Evolutionary conservation across 2,329 filamentous ascomycete genomes (phyloP).

Genomic region (Calonectria hongkongensis): DNA sequence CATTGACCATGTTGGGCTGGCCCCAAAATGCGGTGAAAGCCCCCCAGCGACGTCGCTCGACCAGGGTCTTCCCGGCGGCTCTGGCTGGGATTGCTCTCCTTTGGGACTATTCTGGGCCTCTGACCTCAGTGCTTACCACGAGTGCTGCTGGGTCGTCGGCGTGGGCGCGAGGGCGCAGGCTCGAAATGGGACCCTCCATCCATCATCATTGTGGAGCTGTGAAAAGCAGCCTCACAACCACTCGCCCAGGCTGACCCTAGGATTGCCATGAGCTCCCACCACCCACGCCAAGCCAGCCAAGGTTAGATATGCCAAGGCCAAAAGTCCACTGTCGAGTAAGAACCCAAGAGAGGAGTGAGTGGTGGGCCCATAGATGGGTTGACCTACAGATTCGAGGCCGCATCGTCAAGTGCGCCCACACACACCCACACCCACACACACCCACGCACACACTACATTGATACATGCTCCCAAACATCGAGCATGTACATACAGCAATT

Average conservation of each 20-base stretch:
- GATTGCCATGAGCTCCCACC: constrained; percentile 34
- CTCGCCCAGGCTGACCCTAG: constrained; percentile 29
- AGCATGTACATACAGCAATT: background rate
- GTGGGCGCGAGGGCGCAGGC: constrained; percentile 45
- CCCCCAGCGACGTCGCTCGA: constrained; percentile 46
- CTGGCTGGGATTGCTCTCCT: constrained; percentile 33
- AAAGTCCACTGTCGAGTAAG: constrained; percentile 33
- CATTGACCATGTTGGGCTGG: constrained; percentile 44
- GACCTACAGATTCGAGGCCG: background rate
- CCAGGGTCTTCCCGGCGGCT: constrained; percentile 52
- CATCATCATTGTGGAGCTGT: constrained; percentile 37
- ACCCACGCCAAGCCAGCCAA: constrained; percentile 43
- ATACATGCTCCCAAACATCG: no score
- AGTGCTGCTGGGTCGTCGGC: constrained; percentile 41
- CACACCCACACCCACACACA: background rate
- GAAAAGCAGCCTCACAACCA: constrained; percentile 38
- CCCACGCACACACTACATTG: background rate
- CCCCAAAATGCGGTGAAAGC: constrained; percentile 56
- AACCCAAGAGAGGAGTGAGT: constrained; percentile 43
- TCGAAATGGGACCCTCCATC: constrained; percentile 37
- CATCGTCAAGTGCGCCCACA: background rate
- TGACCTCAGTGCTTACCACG: constrained; percentile 35
- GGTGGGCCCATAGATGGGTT: background rate
- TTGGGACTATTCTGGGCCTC: constrained; percentile 28
- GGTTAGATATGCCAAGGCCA: constrained; percentile 50